Evolutionary conservation across 495 filamentous ascomycete species (phyloP), one percentile per base, ranked within the genome.

Genomic region (Letharia lupina): DNA sequence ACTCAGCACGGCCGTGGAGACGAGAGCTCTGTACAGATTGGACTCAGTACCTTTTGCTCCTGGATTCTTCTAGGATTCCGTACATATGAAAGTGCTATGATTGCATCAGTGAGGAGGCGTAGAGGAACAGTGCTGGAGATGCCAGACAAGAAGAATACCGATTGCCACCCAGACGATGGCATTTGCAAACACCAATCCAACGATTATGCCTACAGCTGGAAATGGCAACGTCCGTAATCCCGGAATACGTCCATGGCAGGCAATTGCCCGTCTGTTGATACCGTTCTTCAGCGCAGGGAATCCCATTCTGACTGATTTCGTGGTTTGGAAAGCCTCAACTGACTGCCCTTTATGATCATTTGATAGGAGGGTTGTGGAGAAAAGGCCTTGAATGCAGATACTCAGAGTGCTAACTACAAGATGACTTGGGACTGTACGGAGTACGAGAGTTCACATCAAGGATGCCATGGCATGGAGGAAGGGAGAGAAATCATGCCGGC

Each of bases 1-100:
- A 18, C 93, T 84, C 0, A 96, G 82, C 20, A 93, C 84, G 7
- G 93, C 89, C 6, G 91, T 87, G 20, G 87, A 88, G 50, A 92
- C 84, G 64, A 96, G 78, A 6, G 82, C 76, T 9, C 84, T 86
- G 40, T 70, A 16, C 20, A 33, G 15, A 37, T 41, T 47, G 18
- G 39, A 12, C 31, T 42, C 3, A 58, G 15, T 18, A 13, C 42
- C 4, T 7, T 42, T 33, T 12, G 3, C 31, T 1, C 12, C 52
- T 31, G 23, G 15, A 48, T 31, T 33, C 10, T 39, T 10, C 7
- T 16, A 12, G 10, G n/a, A 4, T 16, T 35, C 18, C 42, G 41
- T 70, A 76, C 76, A 66, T 28, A 70, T 78, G 69, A 64, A 70
- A 76, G 69, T 75, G 73, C 74, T 76, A 60, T 44, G 16, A 2